These are phyloP conservation scores for Delphinella strobiligena DNA, from an alignment of 2,329 filamentous ascomycete genomes.

Conservation along the genomic window DNA sequence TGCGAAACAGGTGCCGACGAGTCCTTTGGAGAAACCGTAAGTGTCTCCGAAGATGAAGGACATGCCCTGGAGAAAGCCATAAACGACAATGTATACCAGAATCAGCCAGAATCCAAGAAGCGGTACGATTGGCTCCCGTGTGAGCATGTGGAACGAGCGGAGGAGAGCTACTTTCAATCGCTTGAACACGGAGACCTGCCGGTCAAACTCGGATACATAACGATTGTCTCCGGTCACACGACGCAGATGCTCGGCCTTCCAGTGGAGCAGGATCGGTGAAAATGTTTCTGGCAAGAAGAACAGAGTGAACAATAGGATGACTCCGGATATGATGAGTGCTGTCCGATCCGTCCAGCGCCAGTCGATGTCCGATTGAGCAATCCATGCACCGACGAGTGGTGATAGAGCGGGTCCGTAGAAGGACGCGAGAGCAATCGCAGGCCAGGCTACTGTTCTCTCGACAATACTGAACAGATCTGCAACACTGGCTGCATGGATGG, in stretches of 20 bases:
- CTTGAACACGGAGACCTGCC: slow-evolving; percentile 7
- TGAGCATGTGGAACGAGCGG: slow-evolving; percentile 13
- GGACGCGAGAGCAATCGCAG: slow-evolving; percentile 10
- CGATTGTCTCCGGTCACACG: slow-evolving; percentile 13
- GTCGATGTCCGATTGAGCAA: slow-evolving; percentile 7
- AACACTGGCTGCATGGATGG: slow-evolving; percentile 13
- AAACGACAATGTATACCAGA: slow-evolving; percentile 41
- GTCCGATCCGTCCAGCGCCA: slow-evolving; percentile 31
- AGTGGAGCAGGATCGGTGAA: slow-evolving; percentile 24
- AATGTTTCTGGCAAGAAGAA: slow-evolving; percentile 40
- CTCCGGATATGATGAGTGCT: slow-evolving; percentile 19
- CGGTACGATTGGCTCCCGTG: slow-evolving; percentile 31
- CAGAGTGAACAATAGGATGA: slow-evolving; percentile 19
- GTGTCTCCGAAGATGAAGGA: slow-evolving; percentile 34
- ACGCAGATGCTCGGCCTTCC: slow-evolving; percentile 23
- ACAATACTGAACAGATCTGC: slow-evolving; percentile 15
- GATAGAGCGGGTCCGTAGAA: slow-evolving; percentile 5
- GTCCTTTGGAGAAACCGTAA: slow-evolving; percentile 30
- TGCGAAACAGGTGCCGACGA: slow-evolving; percentile 33
- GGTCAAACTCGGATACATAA: slow-evolving; percentile 12
- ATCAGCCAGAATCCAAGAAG: slow-evolving; percentile 39
- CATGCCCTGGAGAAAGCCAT: slow-evolving; percentile 41
- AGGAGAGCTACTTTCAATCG: slow-evolving; percentile 9
- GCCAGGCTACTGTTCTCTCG: slow-evolving; percentile 13
- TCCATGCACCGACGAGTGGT: not conserved